These are phyloP conservation scores for Aechmea fasciata DNA, from an alignment of 176 grass and related monocot genomes.

Conservation along the genomic window DNA sequence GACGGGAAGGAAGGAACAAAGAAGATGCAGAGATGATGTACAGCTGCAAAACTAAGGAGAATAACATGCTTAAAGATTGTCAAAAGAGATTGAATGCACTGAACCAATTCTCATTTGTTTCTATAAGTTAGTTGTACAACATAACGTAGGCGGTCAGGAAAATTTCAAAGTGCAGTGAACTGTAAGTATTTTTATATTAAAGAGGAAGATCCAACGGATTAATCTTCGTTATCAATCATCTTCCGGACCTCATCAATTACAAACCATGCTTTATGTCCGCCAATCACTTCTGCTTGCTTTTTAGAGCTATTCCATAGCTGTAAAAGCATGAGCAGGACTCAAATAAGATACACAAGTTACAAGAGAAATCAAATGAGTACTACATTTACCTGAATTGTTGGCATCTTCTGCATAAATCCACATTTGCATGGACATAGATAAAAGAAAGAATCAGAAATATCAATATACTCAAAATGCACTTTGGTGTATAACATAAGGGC, in stretches of 20 bases:
- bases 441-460: constrained; percentile 27
- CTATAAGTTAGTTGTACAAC: no score
- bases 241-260: constrained; percentile 59
- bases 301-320: constrained; percentile 60
- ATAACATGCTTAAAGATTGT: no score
- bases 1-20: no score
- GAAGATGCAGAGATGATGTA: no score
- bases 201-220: neutral
- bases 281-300: constrained; percentile 60
- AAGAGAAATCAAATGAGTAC: constrained; percentile 23
- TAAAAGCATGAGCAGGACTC: constrained; percentile 22
- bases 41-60: no score
- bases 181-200: no score
- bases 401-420: constrained; percentile 75
- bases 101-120: no score
- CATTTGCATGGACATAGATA: constrained; percentile 15
- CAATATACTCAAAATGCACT: constrained; percentile 17
- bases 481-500: constrained; percentile 17
- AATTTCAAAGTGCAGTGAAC: no score
- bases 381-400: constrained; percentile 74
- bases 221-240: constrained; percentile 82
- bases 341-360: constrained; percentile 24
- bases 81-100: no score
- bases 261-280: constrained; percentile 70
- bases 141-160: no score